A percentile compares a stretch with the other conserved stretches of the same genome.
Evolutionary conservation across 768 basidiomycete species (phyloP).

Genomic region (Mycena filopes): DNA sequence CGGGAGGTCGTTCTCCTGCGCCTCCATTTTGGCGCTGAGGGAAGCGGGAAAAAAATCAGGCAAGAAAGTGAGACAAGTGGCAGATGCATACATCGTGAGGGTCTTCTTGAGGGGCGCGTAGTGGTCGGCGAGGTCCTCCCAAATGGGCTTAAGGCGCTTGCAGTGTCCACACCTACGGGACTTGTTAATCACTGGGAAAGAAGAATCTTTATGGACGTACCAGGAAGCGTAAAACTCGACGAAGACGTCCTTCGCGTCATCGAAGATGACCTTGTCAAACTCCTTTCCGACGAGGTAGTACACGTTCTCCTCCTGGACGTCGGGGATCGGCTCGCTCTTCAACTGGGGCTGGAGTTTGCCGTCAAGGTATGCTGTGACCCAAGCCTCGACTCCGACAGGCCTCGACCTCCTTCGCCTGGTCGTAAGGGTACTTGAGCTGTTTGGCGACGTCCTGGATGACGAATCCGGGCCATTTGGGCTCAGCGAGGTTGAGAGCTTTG

Average conservation of each 20-base stretch:
- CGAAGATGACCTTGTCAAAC: conserved; percentile 87
- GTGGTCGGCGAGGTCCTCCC: conserved; percentile 91
- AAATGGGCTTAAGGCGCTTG: conserved; percentile 95
- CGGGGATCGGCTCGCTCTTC: conserved; percentile 91
- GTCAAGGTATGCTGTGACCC: conserved; percentile 72
- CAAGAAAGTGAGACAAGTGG: background rate
- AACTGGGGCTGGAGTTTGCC: conserved; percentile 84
- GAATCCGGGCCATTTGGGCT: conserved; percentile 92
- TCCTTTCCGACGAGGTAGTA: conserved; percentile 87
- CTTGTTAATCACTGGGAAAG: background rate
- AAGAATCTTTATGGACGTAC: conserved; percentile 54
- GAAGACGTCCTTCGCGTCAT: conserved; percentile 93
- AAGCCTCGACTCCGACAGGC: conserved; percentile 64
- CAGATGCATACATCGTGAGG: conserved; percentile 76
- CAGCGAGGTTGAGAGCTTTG: conserved; percentile 88
- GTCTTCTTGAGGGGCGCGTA: conserved; percentile 80
- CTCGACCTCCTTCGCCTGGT: conserved; percentile 73
- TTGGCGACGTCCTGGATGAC: conserved; percentile 88
- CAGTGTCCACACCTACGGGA: conserved; percentile 87
- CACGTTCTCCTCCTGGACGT: conserved; percentile 83
- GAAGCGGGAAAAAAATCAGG: conserved; percentile 8
- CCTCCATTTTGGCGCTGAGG: conserved; percentile 92
- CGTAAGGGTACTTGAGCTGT: conserved; percentile 91
- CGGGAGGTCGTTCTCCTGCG: conserved; percentile 96
- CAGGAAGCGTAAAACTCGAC: conserved; percentile 98